Conservation (phyloP, 2,329 filamentous ascomycete species). For the Xylariaceae sp. region DNA sequence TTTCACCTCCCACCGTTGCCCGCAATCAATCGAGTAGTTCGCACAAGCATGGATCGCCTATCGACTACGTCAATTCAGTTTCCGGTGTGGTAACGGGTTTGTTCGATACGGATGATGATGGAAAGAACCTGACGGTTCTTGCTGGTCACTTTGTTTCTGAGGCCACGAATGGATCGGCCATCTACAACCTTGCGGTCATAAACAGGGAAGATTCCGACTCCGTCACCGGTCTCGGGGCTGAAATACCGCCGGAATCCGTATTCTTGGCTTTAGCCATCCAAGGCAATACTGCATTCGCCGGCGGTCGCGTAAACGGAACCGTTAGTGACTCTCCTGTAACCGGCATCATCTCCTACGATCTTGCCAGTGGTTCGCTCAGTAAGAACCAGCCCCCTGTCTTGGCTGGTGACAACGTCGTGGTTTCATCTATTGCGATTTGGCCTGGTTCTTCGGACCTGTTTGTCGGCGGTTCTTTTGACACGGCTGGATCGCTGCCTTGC, state of each 20-base stretch:
- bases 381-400: conserved; percentile 70
- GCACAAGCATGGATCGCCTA: conserved; percentile 43
- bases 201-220: conserved; percentile 64
- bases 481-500: conserved; percentile 77
- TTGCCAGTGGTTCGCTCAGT: conserved; percentile 58
- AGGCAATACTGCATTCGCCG: conserved; percentile 69
- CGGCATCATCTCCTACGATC: conserved; percentile 76
- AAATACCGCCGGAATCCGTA: conserved; percentile 65
- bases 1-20: conserved; percentile 36
- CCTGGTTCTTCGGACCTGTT: conserved; percentile 70
- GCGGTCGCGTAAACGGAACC: conserved; percentile 70
- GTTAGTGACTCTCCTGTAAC: conserved; percentile 58
- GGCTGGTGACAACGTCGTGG: conserved; percentile 61
- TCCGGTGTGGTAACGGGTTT: conserved; percentile 71
- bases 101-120: conserved; percentile 64
- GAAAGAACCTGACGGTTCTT: conserved; percentile 77
- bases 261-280: conserved; percentile 67
- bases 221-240: conserved; percentile 63
- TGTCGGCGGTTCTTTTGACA: conserved; percentile 79
- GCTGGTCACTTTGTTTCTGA: conserved; percentile 79
- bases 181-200: conserved; percentile 79
- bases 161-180: conserved; percentile 60
- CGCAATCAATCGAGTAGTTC: conserved; percentile 34
- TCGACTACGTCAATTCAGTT: conserved; percentile 36
- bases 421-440: conserved; percentile 70